These are phyloP conservation scores for Cucurbita pepo DNA, from an alignment of 306 rosid genomes.

Conservation along the genomic window DNA sequence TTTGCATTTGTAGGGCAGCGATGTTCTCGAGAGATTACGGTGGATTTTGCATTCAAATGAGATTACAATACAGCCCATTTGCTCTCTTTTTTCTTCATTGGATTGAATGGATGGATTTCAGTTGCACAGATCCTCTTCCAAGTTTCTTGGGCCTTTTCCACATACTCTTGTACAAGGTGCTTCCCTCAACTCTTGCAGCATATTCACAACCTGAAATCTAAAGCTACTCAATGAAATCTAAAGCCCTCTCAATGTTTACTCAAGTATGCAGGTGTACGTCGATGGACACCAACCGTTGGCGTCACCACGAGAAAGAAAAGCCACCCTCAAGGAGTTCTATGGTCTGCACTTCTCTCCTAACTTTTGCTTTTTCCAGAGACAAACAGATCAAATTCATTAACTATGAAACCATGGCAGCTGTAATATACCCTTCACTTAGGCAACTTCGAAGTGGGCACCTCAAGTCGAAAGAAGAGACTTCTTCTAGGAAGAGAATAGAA, in stretches of 20 bases:
- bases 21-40: conserved; percentile 39
- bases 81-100: conserved; percentile 46
- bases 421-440: conserved; percentile 55
- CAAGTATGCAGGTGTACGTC: conserved; percentile 35
- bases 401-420: conserved; percentile 32
- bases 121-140: conserved; percentile 51
- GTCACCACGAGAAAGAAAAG: conserved; percentile 49
- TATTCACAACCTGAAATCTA: background rate
- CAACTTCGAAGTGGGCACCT: conserved; percentile 46
- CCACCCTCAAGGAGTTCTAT: conserved; percentile 50
- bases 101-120: conserved; percentile 64
- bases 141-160: conserved; percentile 50
- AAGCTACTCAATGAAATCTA: background rate
- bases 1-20: conserved; percentile 43
- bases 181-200: background rate
- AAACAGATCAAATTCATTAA: background rate
- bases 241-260: background rate
- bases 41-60: conserved; percentile 50
- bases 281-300: conserved; percentile 42
- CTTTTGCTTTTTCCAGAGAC: background rate
- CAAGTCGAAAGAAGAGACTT: conserved; percentile 15
- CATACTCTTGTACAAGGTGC: conserved; percentile 44
- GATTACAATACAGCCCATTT: conserved; percentile 54
- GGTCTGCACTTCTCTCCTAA: conserved; percentile 19
- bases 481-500: conserved; percentile 18